Evolutionary conservation across 495 filamentous ascomycete genomes (phyloP), one percentile per base, ranked within the genome.

Genomic region (Aspergillus baeticus): DNA sequence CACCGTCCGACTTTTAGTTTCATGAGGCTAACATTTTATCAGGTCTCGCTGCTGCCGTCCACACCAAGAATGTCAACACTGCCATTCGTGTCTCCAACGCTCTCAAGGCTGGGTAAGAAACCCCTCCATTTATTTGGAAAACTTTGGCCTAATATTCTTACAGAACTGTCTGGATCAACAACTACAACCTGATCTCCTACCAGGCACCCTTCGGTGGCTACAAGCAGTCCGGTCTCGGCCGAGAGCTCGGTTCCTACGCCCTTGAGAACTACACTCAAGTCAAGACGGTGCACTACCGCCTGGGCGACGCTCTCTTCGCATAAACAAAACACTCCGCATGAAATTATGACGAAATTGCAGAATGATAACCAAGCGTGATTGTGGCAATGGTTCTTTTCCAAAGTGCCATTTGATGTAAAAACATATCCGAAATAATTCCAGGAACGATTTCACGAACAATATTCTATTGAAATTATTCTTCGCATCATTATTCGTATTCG

Each of bases 51-150:
- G 86, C 92, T 61, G 94, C 88, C 59, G 84, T 98, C 20, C 94
- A 98, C 85, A 98, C 94, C 69, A 87, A 75, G 61, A 86, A 96
- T 77, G 78, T 98, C 72, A 96, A 93, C 80, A 96, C 91, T 13
- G 91, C 94, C 52, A 85, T 98, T 72, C 83, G 91, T 26, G 90
- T 96, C 51, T 83, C 86, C 74, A 94, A 93, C 71, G 79, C 76
- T 15, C 76, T 98, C 50, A 81, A 78, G 59, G 94, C 94, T 26
- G 94, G 93, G 70, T 74, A 64, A 58, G 69, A 54, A n/a, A 23
- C 39, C 10, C 23, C 10, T 8, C 4, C 37, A 22, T 55, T 22
- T 26, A 43, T 23, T 21, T 29, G 26, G 0, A 26, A 22, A n/a
- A 23, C 3, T 43, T 33, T 5, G 8, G 20, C 38, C 15, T 44